Evolutionary conservation across 2,329 filamentous ascomycete species (phyloP).

Genomic region (Fusarium sp.): DNA sequence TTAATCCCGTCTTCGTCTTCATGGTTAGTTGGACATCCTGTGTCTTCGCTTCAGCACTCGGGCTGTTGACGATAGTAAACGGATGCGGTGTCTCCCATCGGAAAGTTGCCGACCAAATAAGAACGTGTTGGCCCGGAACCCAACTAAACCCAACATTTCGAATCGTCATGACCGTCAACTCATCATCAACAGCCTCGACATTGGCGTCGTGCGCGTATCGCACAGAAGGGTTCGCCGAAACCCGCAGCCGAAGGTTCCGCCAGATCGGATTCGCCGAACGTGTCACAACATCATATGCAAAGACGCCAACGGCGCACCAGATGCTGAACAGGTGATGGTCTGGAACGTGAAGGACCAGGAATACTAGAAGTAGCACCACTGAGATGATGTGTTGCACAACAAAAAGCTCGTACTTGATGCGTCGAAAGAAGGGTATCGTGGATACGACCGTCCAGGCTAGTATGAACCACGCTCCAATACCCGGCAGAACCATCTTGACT

Average conservation of each 20-base stretch:
- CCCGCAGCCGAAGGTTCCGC: slow-evolving; percentile 42
- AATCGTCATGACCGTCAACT: slow-evolving; percentile 41
- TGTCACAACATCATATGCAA: slow-evolving; percentile 46
- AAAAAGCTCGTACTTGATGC: slow-evolving; percentile 49
- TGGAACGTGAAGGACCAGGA: slow-evolving; percentile 46
- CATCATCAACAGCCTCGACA: slow-evolving; percentile 37
- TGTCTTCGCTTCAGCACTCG: slow-evolving; percentile 4
- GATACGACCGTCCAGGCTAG: slow-evolving; percentile 46
- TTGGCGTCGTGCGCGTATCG: slow-evolving; percentile 42
- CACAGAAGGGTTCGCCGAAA: slow-evolving; percentile 25
- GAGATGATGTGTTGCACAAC: slow-evolving; percentile 48
- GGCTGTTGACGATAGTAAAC: slow-evolving; percentile 44
- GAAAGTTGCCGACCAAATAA: slow-evolving; percentile 47
- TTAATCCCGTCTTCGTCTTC: slow-evolving; percentile 46
- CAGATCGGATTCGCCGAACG: slow-evolving; percentile 47
- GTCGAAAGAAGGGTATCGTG: slow-evolving; percentile 44
- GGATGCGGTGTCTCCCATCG: slow-evolving; percentile 46
- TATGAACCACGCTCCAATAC: slow-evolving; percentile 47
- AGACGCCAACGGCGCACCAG: slow-evolving; percentile 48
- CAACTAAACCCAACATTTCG: slow-evolving; percentile 43
- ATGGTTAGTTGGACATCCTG: slow-evolving; percentile 44
- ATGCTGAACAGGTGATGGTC: slow-evolving; percentile 48
- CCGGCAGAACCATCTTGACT: slow-evolving; percentile 47
- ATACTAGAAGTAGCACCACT: slow-evolving; percentile 39
- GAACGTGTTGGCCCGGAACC: slow-evolving; percentile 47